Conservation (phyloP, 2,329 filamentous ascomycete species). For the Ceratocystis diversiconidia region DNA sequence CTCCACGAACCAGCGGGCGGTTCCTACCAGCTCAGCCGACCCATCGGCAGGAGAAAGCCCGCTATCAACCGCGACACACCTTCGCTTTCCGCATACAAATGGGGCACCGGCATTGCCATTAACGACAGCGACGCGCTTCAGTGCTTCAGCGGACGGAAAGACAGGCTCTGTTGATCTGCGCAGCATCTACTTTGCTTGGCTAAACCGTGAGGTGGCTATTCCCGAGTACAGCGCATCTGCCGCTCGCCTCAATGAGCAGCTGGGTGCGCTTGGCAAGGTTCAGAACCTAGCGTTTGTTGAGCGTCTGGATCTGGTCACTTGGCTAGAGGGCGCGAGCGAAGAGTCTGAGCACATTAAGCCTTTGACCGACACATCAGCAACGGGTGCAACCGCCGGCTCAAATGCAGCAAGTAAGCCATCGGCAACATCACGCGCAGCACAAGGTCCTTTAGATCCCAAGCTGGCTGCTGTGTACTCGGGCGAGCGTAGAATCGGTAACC, state of each 20-base stretch:
- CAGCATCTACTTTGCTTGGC: constrained; percentile 92
- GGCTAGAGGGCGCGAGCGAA: constrained; percentile 78
- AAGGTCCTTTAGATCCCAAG: constrained; percentile 62
- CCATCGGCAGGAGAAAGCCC: constrained; percentile 45
- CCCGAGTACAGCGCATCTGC: constrained; percentile 83
- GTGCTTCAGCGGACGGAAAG: constrained; percentile 52
- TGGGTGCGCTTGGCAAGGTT: constrained; percentile 52
- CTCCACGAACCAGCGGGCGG: constrained; percentile 51
- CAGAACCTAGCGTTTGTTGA: constrained; percentile 87
- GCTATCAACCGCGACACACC: constrained; percentile 62
- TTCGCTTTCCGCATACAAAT: constrained; percentile 53
- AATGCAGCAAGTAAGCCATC: constrained; percentile 27
- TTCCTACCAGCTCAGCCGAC: constrained; percentile 59
- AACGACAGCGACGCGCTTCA: constrained; percentile 65
- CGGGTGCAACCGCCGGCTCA: constrained; percentile 26
- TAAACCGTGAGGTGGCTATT: constrained; percentile 79
- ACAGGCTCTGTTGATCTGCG: constrained; percentile 55
- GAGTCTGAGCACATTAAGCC: constrained; percentile 89
- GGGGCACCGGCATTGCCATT: constrained; percentile 46
- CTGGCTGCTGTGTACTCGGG: constrained; percentile 80
- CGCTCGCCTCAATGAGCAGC: constrained; percentile 63
- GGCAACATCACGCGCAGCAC: constrained; percentile 36
- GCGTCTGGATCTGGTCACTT: constrained; percentile 79
- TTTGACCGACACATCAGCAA: constrained; percentile 44
- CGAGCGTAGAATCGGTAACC: constrained; percentile 82